Percentiles rank a stretch among this genome's conserved stretches.
These are phyloP conservation scores for Tremella mesenterica DNA, from an alignment of 768 basidiomycete species.

Conservation along the genomic window DNA sequence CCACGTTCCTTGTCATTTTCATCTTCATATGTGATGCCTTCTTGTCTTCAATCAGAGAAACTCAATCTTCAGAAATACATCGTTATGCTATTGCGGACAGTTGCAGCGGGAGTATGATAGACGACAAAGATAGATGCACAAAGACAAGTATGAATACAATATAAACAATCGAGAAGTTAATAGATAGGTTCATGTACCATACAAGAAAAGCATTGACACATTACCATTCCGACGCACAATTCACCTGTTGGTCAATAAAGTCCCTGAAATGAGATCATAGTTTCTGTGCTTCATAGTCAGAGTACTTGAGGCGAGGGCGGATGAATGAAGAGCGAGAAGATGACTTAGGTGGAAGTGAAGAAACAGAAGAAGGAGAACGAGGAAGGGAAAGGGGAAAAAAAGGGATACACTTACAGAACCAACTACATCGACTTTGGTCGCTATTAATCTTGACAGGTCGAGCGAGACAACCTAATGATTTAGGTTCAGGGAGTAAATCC, in stretches of 20 bases:
- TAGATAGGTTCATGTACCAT: conserved; percentile 4
- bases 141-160: background rate
- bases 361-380: no score
- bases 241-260: conserved; percentile 7
- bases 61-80: background rate
- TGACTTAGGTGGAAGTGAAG: no score
- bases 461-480: background rate
- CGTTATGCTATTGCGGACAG: background rate
- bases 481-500: background rate
- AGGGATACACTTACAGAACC: background rate
- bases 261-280: no score
- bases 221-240: conserved; percentile 9
- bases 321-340: no score
- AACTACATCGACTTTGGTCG: background rate
- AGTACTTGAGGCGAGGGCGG: background rate
- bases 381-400: no score
- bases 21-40: background rate
- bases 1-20: no score
- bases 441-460: background rate
- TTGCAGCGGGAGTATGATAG: background rate
- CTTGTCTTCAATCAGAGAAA: background rate
- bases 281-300: background rate
- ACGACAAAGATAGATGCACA: background rate
- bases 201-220: conserved; percentile 16
- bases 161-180: background rate